Evolutionary conservation across 192 early-diverging fungal species (phyloP), one percentile per base, ranked within the genome.

Genomic region (Spizellomyces sp.): DNA sequence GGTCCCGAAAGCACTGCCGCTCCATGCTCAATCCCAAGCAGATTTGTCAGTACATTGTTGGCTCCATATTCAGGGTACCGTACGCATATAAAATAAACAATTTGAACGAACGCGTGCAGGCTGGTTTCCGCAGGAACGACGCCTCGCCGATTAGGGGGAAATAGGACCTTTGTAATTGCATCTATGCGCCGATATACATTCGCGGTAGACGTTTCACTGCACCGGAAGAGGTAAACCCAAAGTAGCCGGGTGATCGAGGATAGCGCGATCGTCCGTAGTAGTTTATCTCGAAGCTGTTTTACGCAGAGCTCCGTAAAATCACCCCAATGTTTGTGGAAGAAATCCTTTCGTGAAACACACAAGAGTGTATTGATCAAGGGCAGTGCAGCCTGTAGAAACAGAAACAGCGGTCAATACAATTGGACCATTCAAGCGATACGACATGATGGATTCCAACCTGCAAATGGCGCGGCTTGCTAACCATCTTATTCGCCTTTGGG

Each of bases 201-300:
- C 8, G 70, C 58, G 15, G 75, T 67, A 8, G 75, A 60, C 0
- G 88, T 78, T 67, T 96, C 96, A 2, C 84, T 86, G 69, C 91
- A 95, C 56, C 96, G 90, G 75, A 95, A 98, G 19, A 98, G 75
- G 72, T 95, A 96, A 12, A 94, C 92, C 98, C 98, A 99, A 19
- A 95, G 73, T 52, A 98, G 80, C 5, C 94, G 90, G 43, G 87
- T 78, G 4, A 96, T 78, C 57, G 90, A 95, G 8, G 88, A 87
- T 63, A 99, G 74, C 0, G 94, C 90, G 15, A 94, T 86, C 17
- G 83, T 57, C 22, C 75, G 70, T 54, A 80, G 22, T 12, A 63
- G 42, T 45, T 76, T 75, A 8, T 77, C 76, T 6, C 74, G 72
- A 7, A 82, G 64, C 27, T 79, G 73, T 36, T 78, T 76, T 9